Percentiles rank a stretch among this genome's conserved stretches.
phyloP scores from a whole-genome alignment of 768 basidiomycete species.

The Baorangia bicolor region DNA sequence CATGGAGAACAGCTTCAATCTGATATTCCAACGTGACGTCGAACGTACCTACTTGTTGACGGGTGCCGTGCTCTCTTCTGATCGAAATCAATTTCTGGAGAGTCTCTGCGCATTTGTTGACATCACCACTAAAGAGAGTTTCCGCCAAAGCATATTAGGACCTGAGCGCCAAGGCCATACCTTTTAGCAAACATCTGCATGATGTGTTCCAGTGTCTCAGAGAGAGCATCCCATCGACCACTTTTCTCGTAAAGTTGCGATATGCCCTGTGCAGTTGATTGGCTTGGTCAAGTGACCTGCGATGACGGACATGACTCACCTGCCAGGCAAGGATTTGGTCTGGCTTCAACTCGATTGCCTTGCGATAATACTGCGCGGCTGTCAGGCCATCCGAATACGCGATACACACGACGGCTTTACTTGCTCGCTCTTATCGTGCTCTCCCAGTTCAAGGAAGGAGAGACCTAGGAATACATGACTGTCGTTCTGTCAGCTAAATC shows the following conservation, averaged over 20 bases:
- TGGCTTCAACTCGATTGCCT: conserved; percentile 69
- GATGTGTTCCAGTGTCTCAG: conserved; percentile 52
- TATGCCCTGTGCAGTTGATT: conserved; percentile 53
- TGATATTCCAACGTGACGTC: not conserved
- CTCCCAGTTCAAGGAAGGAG: conserved; percentile 72
- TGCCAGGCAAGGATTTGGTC: conserved; percentile 82
- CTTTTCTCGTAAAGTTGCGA: conserved; percentile 68
- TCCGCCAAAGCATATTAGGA: not conserved
- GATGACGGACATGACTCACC: conserved; percentile 40
- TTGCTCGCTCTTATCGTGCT: conserved; percentile 77
- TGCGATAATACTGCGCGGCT: conserved; percentile 63
- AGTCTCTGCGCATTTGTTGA: conserved; percentile 73
- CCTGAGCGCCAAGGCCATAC: conserved; percentile 40
- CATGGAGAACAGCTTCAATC: not conserved
- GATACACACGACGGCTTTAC: conserved; percentile 46
- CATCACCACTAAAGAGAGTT: conserved; percentile 58
- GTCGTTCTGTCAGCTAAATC: conserved; percentile 7
- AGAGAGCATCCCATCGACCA: conserved; percentile 56
- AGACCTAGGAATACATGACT: conserved; percentile 88
- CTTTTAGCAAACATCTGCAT: conserved; percentile 54
- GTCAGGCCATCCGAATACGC: conserved; percentile 16
- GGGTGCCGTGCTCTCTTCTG: conserved; percentile 58
- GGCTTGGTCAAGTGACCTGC: conserved; percentile 10
- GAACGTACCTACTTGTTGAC: conserved; percentile 46
- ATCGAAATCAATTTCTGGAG: conserved; percentile 75